A percentile compares a stretch with the other conserved stretches of the same genome.
These are phyloP conservation scores for Syncephalastrum racemosum DNA, from an alignment of 371 early-diverging fungal genomes.

Conservation along the genomic window DNA sequence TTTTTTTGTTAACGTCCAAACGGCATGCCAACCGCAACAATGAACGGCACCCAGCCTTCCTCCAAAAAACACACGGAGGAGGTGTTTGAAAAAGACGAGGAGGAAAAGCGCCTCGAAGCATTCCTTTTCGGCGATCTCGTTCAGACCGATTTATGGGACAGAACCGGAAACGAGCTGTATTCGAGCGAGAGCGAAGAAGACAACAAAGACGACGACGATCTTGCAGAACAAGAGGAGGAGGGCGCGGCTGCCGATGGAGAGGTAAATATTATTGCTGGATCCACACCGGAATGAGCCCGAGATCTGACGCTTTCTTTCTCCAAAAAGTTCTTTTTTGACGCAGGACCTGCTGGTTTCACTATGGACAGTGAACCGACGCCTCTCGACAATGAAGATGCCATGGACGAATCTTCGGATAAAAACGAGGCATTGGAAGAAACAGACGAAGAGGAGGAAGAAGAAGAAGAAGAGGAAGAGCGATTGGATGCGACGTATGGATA, in stretches of 20 bases:
- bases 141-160: conserved; percentile 29
- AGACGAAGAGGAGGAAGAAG: conserved; percentile 25
- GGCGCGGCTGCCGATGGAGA: conserved; percentile 30
- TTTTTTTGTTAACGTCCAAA: conserved; percentile 2
- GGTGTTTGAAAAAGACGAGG: conserved; percentile 33
- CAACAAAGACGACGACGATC: conserved; percentile 41
- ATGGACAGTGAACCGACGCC: conserved; percentile 23
- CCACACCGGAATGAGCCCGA: neutral
- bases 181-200: conserved; percentile 24
- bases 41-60: neutral
- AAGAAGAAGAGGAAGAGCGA: conserved; percentile 20
- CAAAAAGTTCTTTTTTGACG: conserved; percentile 45
- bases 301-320: neutral
- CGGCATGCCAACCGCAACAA: neutral
- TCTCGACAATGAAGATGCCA: conserved; percentile 16
- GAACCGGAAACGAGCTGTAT: conserved; percentile 25
- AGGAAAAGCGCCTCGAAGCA: conserved; percentile 18
- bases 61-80: conserved; percentile 25
- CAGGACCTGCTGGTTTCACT: conserved; percentile 32
- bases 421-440: conserved; percentile 22
- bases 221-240: conserved; percentile 41
- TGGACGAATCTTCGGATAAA: conserved; percentile 20
- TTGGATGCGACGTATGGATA: conserved; percentile 16
- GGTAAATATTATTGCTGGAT: neutral
- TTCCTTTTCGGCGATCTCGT: conserved; percentile 17